Percentiles rank a stretch among this genome's conserved stretches.
Conservation (phyloP, 257 asterid species). For the Asclepias syriaca region DNA sequence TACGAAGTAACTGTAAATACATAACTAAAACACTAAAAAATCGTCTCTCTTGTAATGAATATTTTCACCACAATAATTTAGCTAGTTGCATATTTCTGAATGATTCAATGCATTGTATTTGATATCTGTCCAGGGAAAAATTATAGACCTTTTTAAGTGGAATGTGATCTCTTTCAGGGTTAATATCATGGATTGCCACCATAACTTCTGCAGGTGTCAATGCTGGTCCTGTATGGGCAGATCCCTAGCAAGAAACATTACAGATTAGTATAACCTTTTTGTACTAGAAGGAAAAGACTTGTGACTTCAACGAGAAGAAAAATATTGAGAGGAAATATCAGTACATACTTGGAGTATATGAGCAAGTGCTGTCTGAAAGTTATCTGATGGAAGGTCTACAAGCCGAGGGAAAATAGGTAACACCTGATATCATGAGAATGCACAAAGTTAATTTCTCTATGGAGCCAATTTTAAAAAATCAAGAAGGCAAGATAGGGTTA, state of each 20-base stretch:
- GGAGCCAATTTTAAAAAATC: background rate
- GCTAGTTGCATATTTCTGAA: background rate
- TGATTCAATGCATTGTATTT: background rate
- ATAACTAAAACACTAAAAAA: background rate
- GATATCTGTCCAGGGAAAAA: background rate
- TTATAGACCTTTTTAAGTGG: slow-evolving; percentile 78
- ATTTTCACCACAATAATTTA: background rate
- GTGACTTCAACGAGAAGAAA: background rate
- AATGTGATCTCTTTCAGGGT: slow-evolving; percentile 81
- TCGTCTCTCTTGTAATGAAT: background rate
- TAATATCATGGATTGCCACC: slow-evolving; percentile 95
- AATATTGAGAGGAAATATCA: slow-evolving; percentile 6
- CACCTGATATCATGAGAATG: slow-evolving; percentile 48
- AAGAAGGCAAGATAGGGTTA: background rate
- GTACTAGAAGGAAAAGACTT: background rate
- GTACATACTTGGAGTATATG: slow-evolving; percentile 77
- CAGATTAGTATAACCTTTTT: slow-evolving; percentile 3
- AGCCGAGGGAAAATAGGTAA: slow-evolving; percentile 87
- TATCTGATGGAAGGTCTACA: slow-evolving; percentile 79
- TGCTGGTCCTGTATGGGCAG: slow-evolving; percentile 97
- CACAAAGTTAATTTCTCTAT: background rate
- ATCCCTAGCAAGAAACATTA: slow-evolving; percentile 53
- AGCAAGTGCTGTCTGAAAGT: slow-evolving; percentile 95
- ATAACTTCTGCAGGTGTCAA: slow-evolving; percentile 92
- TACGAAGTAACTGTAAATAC: background rate